Evolutionary conservation across 2,329 filamentous ascomycete species (phyloP), one percentile per base, ranked within the genome.

Genomic region (Aspergillus chevalieri): DNA sequence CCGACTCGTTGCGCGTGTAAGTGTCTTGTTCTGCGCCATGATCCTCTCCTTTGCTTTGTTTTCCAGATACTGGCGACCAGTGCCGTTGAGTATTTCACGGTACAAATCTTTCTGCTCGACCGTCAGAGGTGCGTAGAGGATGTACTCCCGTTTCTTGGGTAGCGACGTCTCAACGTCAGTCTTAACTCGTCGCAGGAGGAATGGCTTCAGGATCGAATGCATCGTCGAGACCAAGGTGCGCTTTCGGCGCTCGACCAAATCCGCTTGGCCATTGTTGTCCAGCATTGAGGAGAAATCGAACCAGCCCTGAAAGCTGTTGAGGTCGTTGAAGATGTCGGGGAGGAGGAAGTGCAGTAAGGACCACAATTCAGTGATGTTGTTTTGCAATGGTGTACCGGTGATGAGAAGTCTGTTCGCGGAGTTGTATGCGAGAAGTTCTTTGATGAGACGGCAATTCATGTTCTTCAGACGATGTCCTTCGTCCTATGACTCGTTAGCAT

Each of bases 381-480:
- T 98, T 57, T 98, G 93, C 0, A 98, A 72, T 0, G 93, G 93
- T 0, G 93, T 98, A 7, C 93, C 93, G 0, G 93, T 97, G 30
- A 98, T 95, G 1, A 98, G 78, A 0, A 98, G 78, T 49, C 93
- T 81, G 38, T 94, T 96, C 0, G 91, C 89, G 0, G 92, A 97
- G 21, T 85, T 84, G 62, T 97, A 97, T 0, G 86, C 85, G 55
- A 93, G 83, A 0, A 98, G 74, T 57, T 95, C 89, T 44, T 89
- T 86, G 55, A 97, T 95, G 0, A 98, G 77, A 50, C 89, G 87
- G 26, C 92, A 94, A 45, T 97, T 91, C 54, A 95, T 86, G 56
- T 98, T 98, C 74, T 98, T 98, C 78, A 98, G 84, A 1, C 93
- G 86, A 65, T 98, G 93, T 0, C 93, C 93, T 71, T 98, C 93